Percentiles rank a stretch among this genome's conserved stretches.
Conservation (phyloP, 2,329 filamentous ascomycete species). For the Penicillium sp. region DNA sequence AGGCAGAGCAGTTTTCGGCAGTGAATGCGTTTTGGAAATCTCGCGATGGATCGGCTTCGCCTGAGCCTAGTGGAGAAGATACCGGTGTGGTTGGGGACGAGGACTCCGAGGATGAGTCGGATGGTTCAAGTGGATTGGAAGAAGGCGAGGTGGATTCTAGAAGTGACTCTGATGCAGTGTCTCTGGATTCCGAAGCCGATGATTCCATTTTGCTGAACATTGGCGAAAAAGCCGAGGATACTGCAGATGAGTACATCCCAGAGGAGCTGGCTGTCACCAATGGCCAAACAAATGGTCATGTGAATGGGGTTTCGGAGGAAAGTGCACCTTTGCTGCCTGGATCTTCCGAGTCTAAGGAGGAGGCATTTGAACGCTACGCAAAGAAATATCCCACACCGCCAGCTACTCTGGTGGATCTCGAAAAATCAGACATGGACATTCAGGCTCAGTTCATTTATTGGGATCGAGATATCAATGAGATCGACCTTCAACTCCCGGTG, state of each 20-base stretch:
- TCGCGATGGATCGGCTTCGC: constrained; percentile 35
- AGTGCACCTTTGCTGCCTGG: background rate
- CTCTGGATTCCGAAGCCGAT: constrained; percentile 38
- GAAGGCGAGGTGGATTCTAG: constrained; percentile 33
- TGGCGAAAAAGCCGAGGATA: constrained; percentile 22
- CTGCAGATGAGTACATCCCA: constrained; percentile 25
- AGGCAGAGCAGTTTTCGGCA: constrained; percentile 31
- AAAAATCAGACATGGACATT: constrained; percentile 38
- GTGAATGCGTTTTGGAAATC: constrained; percentile 43
- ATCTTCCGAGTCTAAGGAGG: constrained; percentile 31
- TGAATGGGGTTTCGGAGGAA: constrained; percentile 4
- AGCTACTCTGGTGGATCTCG: constrained; percentile 38
- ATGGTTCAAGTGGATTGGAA: constrained; percentile 20
- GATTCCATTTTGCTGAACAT: constrained; percentile 47
- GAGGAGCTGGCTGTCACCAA: constrained; percentile 13
- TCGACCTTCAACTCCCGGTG: constrained; percentile 44
- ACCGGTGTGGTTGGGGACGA: constrained; percentile 2
- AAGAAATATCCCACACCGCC: constrained; percentile 38
- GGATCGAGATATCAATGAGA: constrained; percentile 35
- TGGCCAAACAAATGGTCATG: constrained; percentile 7
- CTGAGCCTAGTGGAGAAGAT: constrained; percentile 5
- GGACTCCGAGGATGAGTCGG: background rate
- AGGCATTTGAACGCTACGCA: constrained; percentile 34
- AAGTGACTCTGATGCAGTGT: constrained; percentile 33
- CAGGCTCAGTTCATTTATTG: constrained; percentile 44